Evolutionary conservation across 1,284 basidiomycete genomes (phyloP), one percentile per base, ranked within the genome.

Genomic region (Cutaneotrichosporon cavernicola): DNA sequence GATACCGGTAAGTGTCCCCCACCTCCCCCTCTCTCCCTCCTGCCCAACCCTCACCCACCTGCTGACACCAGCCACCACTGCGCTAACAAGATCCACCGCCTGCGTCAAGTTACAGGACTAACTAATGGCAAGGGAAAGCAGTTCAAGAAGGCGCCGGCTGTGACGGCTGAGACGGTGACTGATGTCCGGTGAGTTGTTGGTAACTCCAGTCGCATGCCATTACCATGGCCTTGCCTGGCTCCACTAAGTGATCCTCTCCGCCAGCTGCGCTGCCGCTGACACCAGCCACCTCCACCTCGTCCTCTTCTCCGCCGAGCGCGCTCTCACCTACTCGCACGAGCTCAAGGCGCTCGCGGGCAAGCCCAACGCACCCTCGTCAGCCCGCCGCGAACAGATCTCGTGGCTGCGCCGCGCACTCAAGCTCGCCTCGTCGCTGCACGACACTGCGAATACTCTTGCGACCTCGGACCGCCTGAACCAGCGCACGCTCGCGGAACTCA

Each of bases 301-400:
- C 49, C 84, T 97, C 11, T 89, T 94, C 73, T 91, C 94, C 76
- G 86, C 92, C 7, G 94, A 97, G 80, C 87, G 94, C 56, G 90
- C 92, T n/a, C 93, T 92, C 87, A 88, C 91, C 0, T 88, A 91
- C 79, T 88, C 92, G 10, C 91, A 94, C 79, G 91, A 93, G 69
- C 85, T 95, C 49, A 83, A 85, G 61, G 78, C 85, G 4, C 61
- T 70, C 10, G 50, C 61, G 31, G 58, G 69, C 56, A 76, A 73
- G 57, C 69, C 70, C 5, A 65, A 70, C 34, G 51, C 65, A 11
- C 74, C 71, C 6, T 34, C 13, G 9, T 47, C 58, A 18, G 63
- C 66, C 18, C 69, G 68, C 61, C 68, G 66, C 56, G 77, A 80
- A 22, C 78, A 81, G 64, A 64, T 79, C 43, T 81, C 79, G 5